Evolutionary conservation across 176 grass and related monocot genomes (phyloP), one percentile per base, ranked within the genome.

Genomic region (Oryza australiensis): DNA sequence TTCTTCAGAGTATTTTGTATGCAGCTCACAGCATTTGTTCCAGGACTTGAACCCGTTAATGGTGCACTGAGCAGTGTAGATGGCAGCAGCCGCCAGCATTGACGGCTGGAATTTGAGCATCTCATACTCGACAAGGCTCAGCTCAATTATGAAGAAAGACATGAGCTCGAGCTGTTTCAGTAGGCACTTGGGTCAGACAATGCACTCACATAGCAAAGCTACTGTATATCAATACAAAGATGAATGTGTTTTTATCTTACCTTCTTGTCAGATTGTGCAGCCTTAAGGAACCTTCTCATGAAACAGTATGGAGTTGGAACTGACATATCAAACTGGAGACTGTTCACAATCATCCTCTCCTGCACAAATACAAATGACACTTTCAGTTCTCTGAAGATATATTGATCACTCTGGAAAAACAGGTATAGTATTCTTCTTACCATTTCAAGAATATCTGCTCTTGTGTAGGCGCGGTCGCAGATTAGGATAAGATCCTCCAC

Each of bases 401-500:
- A 12, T 12, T 4, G 1, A 65, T 60, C 26, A n/a, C 16, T 46
- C 1, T 20, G 27, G 35, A 87, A n/a, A 13, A 38, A 70, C 49
- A 62, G 22, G 34, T 16, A 14, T 35, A 74, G 77, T 4, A 70
- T 66, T 16, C 18, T 66, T 16, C n/a, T 84, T 86, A 98, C 92
- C 95, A 94, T 98, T 37, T 89, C 86, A 14, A 98, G 86, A 76
- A 98, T 83, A 55, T 98, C 95, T 24, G 77, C 30, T 35, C 95
- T 84, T 45, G 95, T 86, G 66, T 98, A 98, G 15, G 88, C 92
- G 0, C 90, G 88, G 8, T 98, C 90, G 2, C 91, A 93, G 34
- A 98, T 94, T 11, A 98, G 45, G 78, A 98, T 93, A 29, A 98
- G 87, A 64, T 98, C 95, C 29, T 98, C 90, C 3, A 98, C 92